These are phyloP conservation scores for Zygosaccharomyces rouxii DNA, from an alignment of 805 yeast genomes.

Conservation along the genomic window DNA sequence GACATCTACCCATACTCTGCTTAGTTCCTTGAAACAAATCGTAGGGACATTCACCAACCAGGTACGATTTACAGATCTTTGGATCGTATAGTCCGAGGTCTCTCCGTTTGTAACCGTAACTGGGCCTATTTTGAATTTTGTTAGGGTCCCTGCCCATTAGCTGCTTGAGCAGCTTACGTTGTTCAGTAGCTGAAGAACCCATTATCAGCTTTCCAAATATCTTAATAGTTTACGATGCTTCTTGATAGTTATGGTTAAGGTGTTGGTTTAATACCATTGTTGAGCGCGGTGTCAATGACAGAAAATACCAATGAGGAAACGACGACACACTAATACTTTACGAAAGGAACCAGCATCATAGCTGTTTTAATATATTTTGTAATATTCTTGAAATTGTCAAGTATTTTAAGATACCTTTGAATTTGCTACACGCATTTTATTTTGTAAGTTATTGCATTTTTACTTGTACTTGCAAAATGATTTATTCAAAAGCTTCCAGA, in stretches of 20 bases:
- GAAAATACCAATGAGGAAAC: neutral
- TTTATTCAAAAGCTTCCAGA: too few relatives aligned
- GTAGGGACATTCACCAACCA: slow-evolving; percentile 85
- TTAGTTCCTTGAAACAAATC: slow-evolving; percentile 80
- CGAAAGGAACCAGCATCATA: too few relatives aligned
- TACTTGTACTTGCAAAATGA: too few relatives aligned
- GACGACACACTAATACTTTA: neutral
- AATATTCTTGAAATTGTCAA: too few relatives aligned
- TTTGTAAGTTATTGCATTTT: too few relatives aligned
- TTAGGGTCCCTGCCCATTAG: slow-evolving; percentile 49
- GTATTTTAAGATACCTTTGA: too few relatives aligned
- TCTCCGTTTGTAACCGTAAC: slow-evolving; percentile 34
- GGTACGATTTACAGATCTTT: slow-evolving; percentile 69
- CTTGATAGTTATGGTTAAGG: neutral
- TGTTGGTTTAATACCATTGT: neutral
- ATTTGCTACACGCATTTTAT: too few relatives aligned
- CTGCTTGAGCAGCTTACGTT: slow-evolving; percentile 69
- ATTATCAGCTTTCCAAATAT: slow-evolving; percentile 5
- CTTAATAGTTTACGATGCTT: neutral
- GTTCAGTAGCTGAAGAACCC: slow-evolving; percentile 61
- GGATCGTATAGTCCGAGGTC: slow-evolving; percentile 44
- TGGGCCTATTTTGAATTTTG: slow-evolving; percentile 24
- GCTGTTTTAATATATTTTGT: too few relatives aligned
- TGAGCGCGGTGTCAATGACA: neutral
- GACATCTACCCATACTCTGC: slow-evolving; percentile 77